Conservation (phyloP, 2,329 filamentous ascomycete genomes). For the Spiromastix sp. region DNA sequence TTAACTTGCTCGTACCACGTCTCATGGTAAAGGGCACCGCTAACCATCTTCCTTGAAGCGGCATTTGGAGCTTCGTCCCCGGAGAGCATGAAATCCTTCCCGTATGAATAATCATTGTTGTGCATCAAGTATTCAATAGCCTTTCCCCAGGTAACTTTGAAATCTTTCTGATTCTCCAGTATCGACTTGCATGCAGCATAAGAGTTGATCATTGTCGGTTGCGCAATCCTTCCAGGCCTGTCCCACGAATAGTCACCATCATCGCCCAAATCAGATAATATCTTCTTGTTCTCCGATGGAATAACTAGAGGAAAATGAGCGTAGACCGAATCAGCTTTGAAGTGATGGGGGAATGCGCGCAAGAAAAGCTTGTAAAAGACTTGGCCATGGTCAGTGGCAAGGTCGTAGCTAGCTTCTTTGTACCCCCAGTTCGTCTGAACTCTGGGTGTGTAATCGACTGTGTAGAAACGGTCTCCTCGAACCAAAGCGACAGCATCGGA, state of each 20-base stretch:
- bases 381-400: conserved; percentile 15
- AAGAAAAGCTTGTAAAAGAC: conserved; percentile 21
- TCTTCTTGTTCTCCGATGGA: conserved; percentile 16
- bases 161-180: conserved; percentile 14
- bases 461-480: conserved; percentile 32
- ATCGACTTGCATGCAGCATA: conserved; percentile 12
- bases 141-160: conserved; percentile 17
- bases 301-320: conserved; percentile 19
- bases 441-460: conserved; percentile 18
- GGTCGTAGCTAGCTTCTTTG: conserved; percentile 24
- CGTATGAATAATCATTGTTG: conserved; percentile 11
- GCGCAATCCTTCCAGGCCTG: conserved; percentile 8
- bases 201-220: conserved; percentile 9
- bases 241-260: conserved; percentile 14
- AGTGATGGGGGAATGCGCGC: conserved; percentile 18
- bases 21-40: conserved; percentile 12
- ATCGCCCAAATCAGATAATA: conserved; percentile 14
- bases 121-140: conserved; percentile 12
- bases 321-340: conserved; percentile 17
- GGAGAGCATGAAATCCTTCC: conserved; percentile 15
- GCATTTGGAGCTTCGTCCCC: conserved; percentile 12
- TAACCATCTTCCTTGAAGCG: conserved; percentile 12
- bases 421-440: conserved; percentile 32
- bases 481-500: conserved; percentile 35
- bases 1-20: conserved; percentile 11